Evolutionary conservation across 208 protist species (phyloP), one percentile per base, ranked within the genome.

Genomic region (Phytomonas serpens): DNA sequence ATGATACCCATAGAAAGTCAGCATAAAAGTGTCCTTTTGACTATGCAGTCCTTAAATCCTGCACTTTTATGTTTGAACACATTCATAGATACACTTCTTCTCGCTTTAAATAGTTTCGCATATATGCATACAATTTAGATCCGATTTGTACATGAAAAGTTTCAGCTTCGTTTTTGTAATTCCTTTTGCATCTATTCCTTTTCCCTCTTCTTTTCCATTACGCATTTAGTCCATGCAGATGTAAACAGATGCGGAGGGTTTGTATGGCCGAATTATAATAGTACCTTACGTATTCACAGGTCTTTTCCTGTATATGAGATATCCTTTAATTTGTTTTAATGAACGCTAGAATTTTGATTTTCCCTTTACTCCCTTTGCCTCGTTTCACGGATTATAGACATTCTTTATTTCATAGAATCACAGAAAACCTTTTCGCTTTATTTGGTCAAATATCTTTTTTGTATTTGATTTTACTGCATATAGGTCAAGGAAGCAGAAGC

Each of bases 1-100:
- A 47, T 47, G 16, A 47, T 47, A 47, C 9, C 40, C 11, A 13
- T 36, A 69, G 57, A 64, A 42, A 40, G 11, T 61, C 40, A 33
- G 6, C 30, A 32, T 64, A 32, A n/a, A 34, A 40, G 38, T 52
- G 34, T 29, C 63, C 6, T 40, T 64, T 74, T 61, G 7, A 11
- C 57, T 66, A 67, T 33, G 42, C 40, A n/a, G n/a, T 57, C 52
- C 69, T 77, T 66, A 7, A n/a, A n/a, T 23, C 42, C 52, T 66
- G 30, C 61, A 23, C 3, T 77, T 80, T 80, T 67, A 74, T 75
- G 61, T 69, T 71, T 31, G 37, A 63, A 13, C 72, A 13, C 19
- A 64, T 69, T 23, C 5, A 10, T 16, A 72, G 6, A 13, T 33
- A 36, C 30, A 57, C 30, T 52, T 42, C 23, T n/a, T 27, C 61